Evolutionary conservation across 2,329 filamentous ascomycete species (phyloP).

Genomic region (Capronia americana): DNA sequence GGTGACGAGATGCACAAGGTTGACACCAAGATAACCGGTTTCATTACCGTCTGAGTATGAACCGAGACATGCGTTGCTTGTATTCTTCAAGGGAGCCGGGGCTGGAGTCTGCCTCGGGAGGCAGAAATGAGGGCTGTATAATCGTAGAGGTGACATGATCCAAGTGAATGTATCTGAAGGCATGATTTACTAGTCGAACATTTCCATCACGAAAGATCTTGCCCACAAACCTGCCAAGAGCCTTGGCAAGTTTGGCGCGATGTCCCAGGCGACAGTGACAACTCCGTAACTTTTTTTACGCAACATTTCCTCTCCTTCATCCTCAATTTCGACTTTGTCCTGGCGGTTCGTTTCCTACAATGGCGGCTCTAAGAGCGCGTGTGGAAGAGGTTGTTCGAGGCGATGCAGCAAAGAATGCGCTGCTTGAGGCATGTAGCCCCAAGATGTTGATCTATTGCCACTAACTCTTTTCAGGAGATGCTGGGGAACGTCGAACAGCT

Average conservation of each 20-base stretch:
- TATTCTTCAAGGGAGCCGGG: no score
- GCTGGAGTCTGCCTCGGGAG: not conserved
- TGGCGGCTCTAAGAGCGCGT: conserved; percentile 31
- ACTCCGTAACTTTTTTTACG: not conserved
- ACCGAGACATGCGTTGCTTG: not conserved
- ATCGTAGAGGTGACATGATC: not conserved
- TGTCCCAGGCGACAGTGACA: not conserved
- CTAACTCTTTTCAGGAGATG: conserved; percentile 29
- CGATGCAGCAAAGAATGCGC: conserved; percentile 27
- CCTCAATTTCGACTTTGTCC: not conserved
- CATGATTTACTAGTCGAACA: not conserved
- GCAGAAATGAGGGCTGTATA: not conserved
- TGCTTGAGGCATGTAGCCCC: conserved; percentile 26
- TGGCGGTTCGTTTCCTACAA: conserved; percentile 4
- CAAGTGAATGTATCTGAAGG: not conserved
- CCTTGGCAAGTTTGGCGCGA: conserved; percentile 4
- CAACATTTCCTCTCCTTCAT: not conserved
- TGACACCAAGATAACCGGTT: conserved; percentile 34
- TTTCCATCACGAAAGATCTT: not conserved
- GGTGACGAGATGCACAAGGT: conserved; percentile 39
- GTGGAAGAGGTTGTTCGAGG: conserved; percentile 24
- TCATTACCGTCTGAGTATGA: conserved; percentile 14
- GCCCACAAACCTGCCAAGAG: conserved; percentile 13
- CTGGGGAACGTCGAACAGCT: conserved; percentile 27
- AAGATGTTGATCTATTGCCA: not conserved